These are phyloP conservation scores for Erysimum cheiri DNA, from an alignment of 441 rosid genomes.

Conservation along the genomic window DNA sequence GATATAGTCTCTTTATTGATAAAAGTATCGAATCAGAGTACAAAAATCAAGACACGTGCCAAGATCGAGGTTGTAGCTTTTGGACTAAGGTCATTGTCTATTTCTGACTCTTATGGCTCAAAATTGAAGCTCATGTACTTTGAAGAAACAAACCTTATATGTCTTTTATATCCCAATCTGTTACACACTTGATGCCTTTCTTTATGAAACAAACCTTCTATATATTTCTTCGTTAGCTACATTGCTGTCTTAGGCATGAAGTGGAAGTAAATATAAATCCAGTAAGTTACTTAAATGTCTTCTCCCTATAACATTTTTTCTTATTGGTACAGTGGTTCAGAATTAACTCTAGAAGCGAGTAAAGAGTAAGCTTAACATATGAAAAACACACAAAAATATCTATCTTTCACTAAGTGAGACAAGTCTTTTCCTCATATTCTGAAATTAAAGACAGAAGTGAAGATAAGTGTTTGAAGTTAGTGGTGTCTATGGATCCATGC, in stretches of 20 bases:
- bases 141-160: constrained; percentile 42
- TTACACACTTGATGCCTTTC: constrained; percentile 9
- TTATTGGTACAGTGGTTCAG: neutral
- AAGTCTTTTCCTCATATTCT: constrained; percentile 1
- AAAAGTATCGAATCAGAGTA: no score
- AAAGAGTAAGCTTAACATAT: neutral
- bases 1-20: no score
- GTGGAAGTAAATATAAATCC: constrained; percentile 13
- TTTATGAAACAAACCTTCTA: no score
- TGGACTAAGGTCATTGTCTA: no score
- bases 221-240: neutral
- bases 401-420: neutral
- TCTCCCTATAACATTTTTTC: neutral
- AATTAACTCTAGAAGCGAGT: neutral
- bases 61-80: no score
- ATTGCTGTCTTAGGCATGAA: constrained; percentile 21
- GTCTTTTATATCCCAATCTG: constrained; percentile 8
- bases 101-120: constrained; percentile 42
- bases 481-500: neutral
- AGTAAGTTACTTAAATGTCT: neutral
- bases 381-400: neutral
- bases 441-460: neutral
- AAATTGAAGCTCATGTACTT: constrained; percentile 73
- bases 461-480: neutral
- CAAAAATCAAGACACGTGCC: no score